Evolutionary conservation across 202 grass and related monocot genomes (phyloP).

Genomic region (Elaeis oleifera): DNA sequence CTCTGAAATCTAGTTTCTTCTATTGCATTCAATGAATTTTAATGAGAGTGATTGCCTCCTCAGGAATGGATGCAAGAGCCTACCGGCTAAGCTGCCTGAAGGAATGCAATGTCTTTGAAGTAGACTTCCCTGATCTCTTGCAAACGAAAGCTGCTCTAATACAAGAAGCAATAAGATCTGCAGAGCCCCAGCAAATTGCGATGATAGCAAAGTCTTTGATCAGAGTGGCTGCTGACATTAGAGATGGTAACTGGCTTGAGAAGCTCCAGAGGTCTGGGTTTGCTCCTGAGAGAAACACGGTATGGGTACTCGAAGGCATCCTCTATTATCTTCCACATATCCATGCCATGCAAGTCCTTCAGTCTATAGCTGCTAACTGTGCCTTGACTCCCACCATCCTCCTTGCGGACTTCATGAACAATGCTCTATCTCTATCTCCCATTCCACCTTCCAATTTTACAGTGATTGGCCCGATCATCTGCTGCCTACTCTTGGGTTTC

Average conservation of each 20-base stretch:
- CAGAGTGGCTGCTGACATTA: conserved; percentile 58
- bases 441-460: conserved; percentile 75
- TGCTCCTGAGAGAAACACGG: conserved; percentile 54
- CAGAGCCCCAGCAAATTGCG: conserved; percentile 36
- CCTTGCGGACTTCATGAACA: conserved; percentile 93
- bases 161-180: conserved; percentile 42
- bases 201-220: conserved; percentile 51
- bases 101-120: conserved; percentile 69
- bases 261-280: conserved; percentile 64
- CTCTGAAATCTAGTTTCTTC: too few relatives aligned
- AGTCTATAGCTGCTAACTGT: conserved; percentile 44
- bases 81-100: conserved; percentile 71
- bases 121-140: conserved; percentile 82
- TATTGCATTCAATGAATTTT: background rate
- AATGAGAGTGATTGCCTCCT: background rate
- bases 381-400: conserved; percentile 33
- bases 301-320: conserved; percentile 98
- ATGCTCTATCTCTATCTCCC: conserved; percentile 44
- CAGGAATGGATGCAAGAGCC: conserved; percentile 94
- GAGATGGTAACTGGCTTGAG: conserved; percentile 57
- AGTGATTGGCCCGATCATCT: conserved; percentile 80
- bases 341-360: conserved; percentile 71
- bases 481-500: conserved; percentile 66
- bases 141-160: conserved; percentile 67
- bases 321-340: conserved; percentile 73